Conservation (phyloP, 2,329 filamentous ascomycete species). For the Alternaria ventricosa region DNA sequence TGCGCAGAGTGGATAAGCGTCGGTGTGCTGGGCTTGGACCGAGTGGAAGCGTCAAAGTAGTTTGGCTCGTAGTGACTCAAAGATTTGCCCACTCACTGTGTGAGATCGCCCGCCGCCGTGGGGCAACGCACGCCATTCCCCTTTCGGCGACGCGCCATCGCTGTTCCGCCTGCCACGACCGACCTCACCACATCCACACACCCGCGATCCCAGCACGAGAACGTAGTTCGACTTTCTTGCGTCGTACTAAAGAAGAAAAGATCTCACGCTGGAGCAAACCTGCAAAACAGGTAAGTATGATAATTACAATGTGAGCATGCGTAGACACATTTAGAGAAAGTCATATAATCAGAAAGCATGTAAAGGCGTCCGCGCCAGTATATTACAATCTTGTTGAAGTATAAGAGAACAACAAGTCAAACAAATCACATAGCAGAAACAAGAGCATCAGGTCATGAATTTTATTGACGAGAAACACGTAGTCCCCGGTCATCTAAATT, state of each 20-base stretch:
- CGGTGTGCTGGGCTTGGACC: not conserved
- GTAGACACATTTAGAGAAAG: not conserved
- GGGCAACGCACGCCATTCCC: constrained; percentile 7
- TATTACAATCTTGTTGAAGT: not conserved
- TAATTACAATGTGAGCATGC: too few relatives aligned
- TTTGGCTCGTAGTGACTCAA: constrained; percentile 27
- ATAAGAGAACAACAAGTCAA: not conserved
- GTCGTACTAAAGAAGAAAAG: too few relatives aligned
- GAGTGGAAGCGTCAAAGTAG: constrained; percentile 7
- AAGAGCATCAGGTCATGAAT: constrained; percentile 1
- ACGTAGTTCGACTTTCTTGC: not conserved
- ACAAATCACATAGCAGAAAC: not conserved
- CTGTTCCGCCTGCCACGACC: not conserved
- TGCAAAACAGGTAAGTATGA: too few relatives aligned
- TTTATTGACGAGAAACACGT: not conserved
- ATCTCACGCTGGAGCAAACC: too few relatives aligned
- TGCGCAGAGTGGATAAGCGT: not conserved
- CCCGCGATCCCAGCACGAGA: not conserved
- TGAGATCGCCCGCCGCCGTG: constrained; percentile 23
- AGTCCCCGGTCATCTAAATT: not conserved
- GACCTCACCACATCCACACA: not conserved
- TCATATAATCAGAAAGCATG: not conserved
- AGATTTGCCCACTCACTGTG: constrained; percentile 34
- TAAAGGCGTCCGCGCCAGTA: not conserved
- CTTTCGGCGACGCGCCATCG: not conserved